Conservation (phyloP, 148 eudicot genomes). For the Chenopodium formosanum region DNA sequence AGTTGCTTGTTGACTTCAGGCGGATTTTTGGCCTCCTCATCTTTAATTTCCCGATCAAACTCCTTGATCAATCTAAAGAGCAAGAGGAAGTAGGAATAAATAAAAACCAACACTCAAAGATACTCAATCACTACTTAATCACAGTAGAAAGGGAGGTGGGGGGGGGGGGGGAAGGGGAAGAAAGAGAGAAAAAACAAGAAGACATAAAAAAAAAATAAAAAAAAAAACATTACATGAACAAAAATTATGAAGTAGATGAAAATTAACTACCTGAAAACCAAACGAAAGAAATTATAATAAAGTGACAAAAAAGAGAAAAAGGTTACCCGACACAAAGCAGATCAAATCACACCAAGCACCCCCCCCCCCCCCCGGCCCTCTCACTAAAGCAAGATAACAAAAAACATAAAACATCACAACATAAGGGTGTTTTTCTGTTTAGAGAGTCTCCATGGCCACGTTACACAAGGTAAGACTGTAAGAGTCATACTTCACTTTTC, state of each 20-base stretch:
- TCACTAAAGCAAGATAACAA: background rate
- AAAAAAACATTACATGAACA: too few relatives aligned
- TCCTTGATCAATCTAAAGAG: conserved; percentile 74
- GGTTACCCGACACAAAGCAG: too few relatives aligned
- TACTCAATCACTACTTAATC: background rate
- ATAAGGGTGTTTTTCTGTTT: background rate
- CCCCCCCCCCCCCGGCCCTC: background rate
- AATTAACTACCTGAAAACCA: background rate
- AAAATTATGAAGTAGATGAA: background rate
- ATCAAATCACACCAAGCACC: background rate
- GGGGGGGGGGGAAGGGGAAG: too few relatives aligned
- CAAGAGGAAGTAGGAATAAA: background rate
- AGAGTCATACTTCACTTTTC: background rate
- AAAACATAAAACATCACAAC: background rate
- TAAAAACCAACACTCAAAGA: background rate
- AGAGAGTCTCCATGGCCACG: background rate
- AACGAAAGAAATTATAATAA: background rate
- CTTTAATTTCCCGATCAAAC: conserved; percentile 97
- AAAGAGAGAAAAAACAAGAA: too few relatives aligned
- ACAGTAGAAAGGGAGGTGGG: too few relatives aligned
- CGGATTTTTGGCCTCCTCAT: conserved; percentile 73
- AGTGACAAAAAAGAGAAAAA: background rate
- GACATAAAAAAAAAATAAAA: too few relatives aligned
- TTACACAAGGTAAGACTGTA: background rate
- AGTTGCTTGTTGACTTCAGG: conserved; percentile 88